A percentile compares a stretch with the other conserved stretches of the same genome.
These are phyloP conservation scores for Pulveroboletus sp. DNA, from an alignment of 768 basidiomycete genomes.

Conservation along the genomic window DNA sequence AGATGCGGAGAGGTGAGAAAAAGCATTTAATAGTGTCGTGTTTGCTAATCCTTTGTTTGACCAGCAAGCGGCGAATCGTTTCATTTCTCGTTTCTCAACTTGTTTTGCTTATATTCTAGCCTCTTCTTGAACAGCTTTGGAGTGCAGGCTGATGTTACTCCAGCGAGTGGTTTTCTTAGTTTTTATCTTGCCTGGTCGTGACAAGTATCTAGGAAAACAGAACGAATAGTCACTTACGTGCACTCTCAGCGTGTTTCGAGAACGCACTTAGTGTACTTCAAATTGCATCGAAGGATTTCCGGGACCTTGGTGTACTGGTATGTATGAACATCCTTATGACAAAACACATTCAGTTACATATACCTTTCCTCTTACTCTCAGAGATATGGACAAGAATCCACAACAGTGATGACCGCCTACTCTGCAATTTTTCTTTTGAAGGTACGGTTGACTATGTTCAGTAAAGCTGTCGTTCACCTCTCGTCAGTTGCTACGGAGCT, in stretches of 20 bases:
- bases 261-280: conserved; percentile 70
- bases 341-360: not conserved
- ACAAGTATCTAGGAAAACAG: conserved; percentile 46
- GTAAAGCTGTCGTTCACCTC: conserved; percentile 1
- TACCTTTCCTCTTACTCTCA: conserved; percentile 30
- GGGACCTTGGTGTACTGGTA: conserved; percentile 71
- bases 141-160: conserved; percentile 59
- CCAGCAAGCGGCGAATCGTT: conserved; percentile 72
- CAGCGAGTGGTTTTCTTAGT: conserved; percentile 40
- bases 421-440: conserved; percentile 77
- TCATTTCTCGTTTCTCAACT: conserved; percentile 69
- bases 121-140: conserved; percentile 86
- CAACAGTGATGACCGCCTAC: conserved; percentile 85
- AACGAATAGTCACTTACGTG: conserved; percentile 60
- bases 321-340: conserved; percentile 39
- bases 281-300: conserved; percentile 74
- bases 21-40: not conserved
- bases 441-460: conserved; percentile 38
- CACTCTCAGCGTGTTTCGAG: conserved; percentile 67
- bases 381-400: conserved; percentile 84
- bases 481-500: conserved; percentile 64
- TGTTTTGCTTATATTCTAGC: conserved; percentile 76
- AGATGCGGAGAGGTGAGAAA: conserved; percentile 65
- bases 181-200: not conserved
- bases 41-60: conserved; percentile 9